Conservation (phyloP, 2,329 filamentous ascomycete species). For the Anthostomella pinea region DNA sequence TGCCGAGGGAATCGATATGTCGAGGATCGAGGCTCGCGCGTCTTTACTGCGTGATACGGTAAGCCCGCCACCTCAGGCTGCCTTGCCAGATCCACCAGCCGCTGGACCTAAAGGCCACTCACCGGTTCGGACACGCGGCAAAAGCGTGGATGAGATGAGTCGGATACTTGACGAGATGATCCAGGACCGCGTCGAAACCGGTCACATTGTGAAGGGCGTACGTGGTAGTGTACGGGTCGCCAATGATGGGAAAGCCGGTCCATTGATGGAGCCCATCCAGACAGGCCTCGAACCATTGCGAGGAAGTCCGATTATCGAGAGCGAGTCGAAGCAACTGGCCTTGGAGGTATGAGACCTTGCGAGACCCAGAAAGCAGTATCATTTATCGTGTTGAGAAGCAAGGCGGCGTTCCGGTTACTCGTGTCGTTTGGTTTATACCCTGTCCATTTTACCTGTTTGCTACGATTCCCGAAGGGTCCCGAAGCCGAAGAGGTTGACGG, state of each 20-base stretch:
- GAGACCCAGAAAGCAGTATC: slow-evolving; percentile 29
- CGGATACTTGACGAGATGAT: slow-evolving; percentile 96
- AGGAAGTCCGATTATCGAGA: slow-evolving; percentile 31
- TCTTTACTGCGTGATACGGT: slow-evolving; percentile 32
- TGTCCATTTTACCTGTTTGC: slow-evolving; percentile 37
- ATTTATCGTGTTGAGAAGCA: slow-evolving; percentile 26
- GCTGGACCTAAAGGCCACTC: slow-evolving; percentile 26
- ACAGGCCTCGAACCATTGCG: slow-evolving; percentile 39
- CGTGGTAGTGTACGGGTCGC: slow-evolving; percentile 65
- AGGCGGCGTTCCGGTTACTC: slow-evolving; percentile 31
- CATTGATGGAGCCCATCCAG: slow-evolving; percentile 29
- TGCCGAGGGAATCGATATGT: slow-evolving; percentile 54
- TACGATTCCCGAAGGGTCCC: slow-evolving; percentile 25
- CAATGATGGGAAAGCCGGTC: slow-evolving; percentile 41
- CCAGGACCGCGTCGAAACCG: slow-evolving; percentile 76
- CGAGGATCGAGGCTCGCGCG: slow-evolving; percentile 30
- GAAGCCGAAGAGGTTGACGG: slow-evolving; percentile 27
- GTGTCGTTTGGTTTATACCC: slow-evolving; percentile 39
- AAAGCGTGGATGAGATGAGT: slow-evolving; percentile 88
- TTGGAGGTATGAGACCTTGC: slow-evolving; percentile 26
- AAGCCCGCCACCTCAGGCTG: slow-evolving; percentile 32
- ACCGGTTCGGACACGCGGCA: slow-evolving; percentile 50
- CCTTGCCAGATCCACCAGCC: slow-evolving; percentile 30
- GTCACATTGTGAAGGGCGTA: slow-evolving; percentile 64
- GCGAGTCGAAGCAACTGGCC: slow-evolving; percentile 23